A percentile compares a stretch with the other conserved stretches of the same genome.
Evolutionary conservation across 768 basidiomycete species (phyloP).

Genomic region (Aureoboletus auriporus): DNA sequence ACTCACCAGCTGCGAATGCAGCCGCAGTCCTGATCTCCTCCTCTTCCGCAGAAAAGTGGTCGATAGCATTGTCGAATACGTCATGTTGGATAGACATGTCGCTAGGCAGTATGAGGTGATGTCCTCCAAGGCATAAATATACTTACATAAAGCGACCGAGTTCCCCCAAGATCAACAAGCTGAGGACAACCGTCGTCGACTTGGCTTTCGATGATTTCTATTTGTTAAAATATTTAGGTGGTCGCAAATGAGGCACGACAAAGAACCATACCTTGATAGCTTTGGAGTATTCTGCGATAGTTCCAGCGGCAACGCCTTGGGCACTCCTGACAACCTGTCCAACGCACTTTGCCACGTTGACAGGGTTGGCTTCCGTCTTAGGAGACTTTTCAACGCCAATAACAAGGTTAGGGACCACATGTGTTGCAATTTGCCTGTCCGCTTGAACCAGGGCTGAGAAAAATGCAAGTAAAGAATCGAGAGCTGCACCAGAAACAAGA

Average conservation of each 20-base stretch:
- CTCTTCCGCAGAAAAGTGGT: slow-evolving; percentile 69
- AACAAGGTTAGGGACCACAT: slow-evolving; percentile 75
- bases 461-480: slow-evolving; percentile 82
- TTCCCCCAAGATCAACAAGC: slow-evolving; percentile 87
- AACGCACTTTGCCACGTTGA: slow-evolving; percentile 82
- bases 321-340: slow-evolving; percentile 76
- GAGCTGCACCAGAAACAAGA: slow-evolving; percentile 66
- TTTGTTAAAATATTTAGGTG: slow-evolving; percentile 2
- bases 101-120: slow-evolving; percentile 38
- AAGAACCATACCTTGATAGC: slow-evolving; percentile 57
- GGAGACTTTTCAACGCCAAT: slow-evolving; percentile 60
- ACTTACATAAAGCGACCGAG: slow-evolving; percentile 83
- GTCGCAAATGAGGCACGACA: not conserved
- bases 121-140: not conserved
- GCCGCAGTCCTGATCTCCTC: slow-evolving; percentile 90
- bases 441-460: slow-evolving; percentile 79
- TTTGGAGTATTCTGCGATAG: slow-evolving; percentile 83
- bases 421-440: slow-evolving; percentile 77
- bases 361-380: slow-evolving; percentile 49
- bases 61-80: slow-evolving; percentile 72
- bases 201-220: slow-evolving; percentile 59
- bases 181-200: slow-evolving; percentile 68
- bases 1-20: slow-evolving; percentile 85
- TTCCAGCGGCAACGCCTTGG: slow-evolving; percentile 70
- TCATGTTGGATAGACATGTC: slow-evolving; percentile 82